A percentile compares a stretch with the other conserved stretches of the same genome.
phyloP scores from a whole-genome alignment of 306 rosid genomes.

The Gastrolobium bilobum region DNA sequence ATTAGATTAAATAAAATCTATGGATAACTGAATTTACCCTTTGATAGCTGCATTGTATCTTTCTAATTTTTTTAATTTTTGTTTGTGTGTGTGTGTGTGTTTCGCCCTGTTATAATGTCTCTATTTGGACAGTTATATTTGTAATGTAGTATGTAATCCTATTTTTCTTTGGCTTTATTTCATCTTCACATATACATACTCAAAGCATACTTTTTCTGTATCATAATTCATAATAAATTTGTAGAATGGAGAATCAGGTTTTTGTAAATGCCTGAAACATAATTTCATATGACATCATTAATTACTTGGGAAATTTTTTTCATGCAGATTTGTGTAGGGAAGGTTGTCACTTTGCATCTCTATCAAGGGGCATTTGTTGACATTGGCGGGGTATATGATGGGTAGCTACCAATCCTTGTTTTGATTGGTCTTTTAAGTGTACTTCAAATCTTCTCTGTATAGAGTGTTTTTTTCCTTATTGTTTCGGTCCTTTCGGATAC shows the following conservation, averaged over 20 bases:
- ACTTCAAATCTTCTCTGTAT: conserved; percentile 31
- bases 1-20: neutral
- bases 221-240: conserved; percentile 5
- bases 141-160: conserved; percentile 26
- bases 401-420: conserved; percentile 59
- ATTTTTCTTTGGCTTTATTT: conserved; percentile 33
- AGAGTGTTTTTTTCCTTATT: conserved; percentile 42
- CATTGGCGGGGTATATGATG: conserved; percentile 97
- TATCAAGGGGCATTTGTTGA: conserved; percentile 99
- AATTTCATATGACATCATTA: conserved; percentile 4
- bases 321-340: conserved; percentile 87
- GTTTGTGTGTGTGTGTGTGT: neutral
- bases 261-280: conserved; percentile 31
- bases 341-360: conserved; percentile 84
- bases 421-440: conserved; percentile 21
- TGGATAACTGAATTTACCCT: conserved; percentile 21
- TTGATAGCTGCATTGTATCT: neutral
- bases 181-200: conserved; percentile 23
- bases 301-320: conserved; percentile 35
- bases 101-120: neutral
- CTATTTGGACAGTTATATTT: conserved; percentile 30
- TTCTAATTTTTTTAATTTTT: neutral
- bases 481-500: conserved; percentile 29
- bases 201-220: conserved; percentile 5
- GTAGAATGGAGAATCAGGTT: conserved; percentile 18